phyloP scores from a whole-genome alignment of 352 stramenopile genomes.

The Phytopythium sindhum region DNA sequence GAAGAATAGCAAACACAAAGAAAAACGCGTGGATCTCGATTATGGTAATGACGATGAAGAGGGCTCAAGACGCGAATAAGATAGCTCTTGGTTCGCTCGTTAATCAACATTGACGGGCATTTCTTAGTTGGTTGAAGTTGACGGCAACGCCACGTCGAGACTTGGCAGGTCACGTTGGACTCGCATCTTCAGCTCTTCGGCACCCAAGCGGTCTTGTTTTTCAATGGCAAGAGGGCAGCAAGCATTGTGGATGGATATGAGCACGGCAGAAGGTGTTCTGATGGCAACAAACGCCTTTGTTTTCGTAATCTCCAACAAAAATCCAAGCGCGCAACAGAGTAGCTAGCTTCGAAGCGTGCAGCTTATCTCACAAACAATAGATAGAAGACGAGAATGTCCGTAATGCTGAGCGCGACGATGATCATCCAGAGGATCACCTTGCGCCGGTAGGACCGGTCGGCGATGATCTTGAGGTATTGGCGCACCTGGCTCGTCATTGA shows the following conservation, averaged over 20 bases:
- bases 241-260: background rate
- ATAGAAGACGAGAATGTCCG: slow-evolving; percentile 82
- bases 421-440: slow-evolving; percentile 62
- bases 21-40: background rate
- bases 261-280: no score
- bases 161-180: background rate
- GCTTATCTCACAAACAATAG: slow-evolving; percentile 66
- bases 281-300: no score
- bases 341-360: background rate
- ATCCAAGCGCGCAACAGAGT: background rate
- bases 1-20: background rate
- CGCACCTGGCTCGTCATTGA: slow-evolving; percentile 65
- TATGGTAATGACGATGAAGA: background rate
- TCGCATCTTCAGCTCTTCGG: background rate
- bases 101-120: background rate
- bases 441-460: slow-evolving; percentile 62
- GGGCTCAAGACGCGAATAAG: background rate
- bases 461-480: slow-evolving; percentile 65
- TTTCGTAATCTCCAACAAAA: no score
- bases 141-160: background rate
- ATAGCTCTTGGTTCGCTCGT: no score
- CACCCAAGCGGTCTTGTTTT: background rate
- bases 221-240: background rate
- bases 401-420: slow-evolving; percentile 59
- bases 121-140: background rate